Evolutionary conservation across 805 yeast genomes (phyloP).

Genomic region (Starmerella roubikii): DNA sequence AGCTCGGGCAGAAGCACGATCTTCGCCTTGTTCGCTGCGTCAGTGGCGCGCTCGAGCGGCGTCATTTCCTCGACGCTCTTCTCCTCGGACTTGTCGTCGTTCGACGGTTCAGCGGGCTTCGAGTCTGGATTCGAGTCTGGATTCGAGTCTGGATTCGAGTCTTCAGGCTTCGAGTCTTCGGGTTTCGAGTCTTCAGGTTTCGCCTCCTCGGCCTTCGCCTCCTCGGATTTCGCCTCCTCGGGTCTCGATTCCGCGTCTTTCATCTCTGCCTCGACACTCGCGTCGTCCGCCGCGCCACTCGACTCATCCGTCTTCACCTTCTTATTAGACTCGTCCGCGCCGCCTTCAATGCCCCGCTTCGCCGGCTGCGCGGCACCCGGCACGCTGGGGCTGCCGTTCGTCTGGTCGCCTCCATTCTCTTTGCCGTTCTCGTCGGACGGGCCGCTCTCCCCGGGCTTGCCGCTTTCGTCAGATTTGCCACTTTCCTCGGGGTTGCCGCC

Average conservation of each 20-base stretch:
- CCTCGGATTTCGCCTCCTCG: slow-evolving; percentile 2
- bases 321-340: background rate
- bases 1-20: slow-evolving; percentile 20
- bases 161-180: background rate
- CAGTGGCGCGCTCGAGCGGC: slow-evolving; percentile 18
- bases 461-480: too few species aligned
- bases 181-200: slow-evolving; percentile 1
- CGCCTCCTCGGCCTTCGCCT: background rate
- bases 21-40: slow-evolving; percentile 18
- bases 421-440: too few species aligned
- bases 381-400: background rate
- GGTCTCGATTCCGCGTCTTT: background rate
- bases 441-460: too few species aligned
- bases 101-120: background rate
- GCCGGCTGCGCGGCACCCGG: background rate
- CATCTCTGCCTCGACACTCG: background rate
- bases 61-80: slow-evolving; percentile 9
- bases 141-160: background rate
- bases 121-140: background rate
- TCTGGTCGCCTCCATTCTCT: background rate
- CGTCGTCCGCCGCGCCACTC: background rate
- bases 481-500: too few species aligned
- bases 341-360: background rate
- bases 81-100: background rate
- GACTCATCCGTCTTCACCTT: background rate